Base-by-base conservation (phyloP, 805 yeast genomes). In the Priceomyces medius region DNA sequence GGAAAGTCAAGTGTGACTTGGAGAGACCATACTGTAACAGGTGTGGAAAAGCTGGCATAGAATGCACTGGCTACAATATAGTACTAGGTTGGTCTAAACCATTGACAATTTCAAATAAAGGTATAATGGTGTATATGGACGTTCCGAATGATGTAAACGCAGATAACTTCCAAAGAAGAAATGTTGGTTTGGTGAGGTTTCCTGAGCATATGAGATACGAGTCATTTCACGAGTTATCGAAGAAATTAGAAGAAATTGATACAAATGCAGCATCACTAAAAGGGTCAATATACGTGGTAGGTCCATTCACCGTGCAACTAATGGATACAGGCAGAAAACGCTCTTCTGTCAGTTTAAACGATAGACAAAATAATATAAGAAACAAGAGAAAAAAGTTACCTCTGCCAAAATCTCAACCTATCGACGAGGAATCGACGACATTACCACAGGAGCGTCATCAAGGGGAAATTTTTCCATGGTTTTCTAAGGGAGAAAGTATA, bases 1-100 rank as follows among this genome's bases (percentile, higher is more conserved):
- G 81, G 19, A 77, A 76, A 47, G 75, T 77, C 48, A 76, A 76
- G 52, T 78, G 83, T 56, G 82, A 76, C 51, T 64, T 72, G 9
- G 46, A 56, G 3, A 61, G 62, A 40, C 82, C 82, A 2, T 46
- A 43, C 13, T 78, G 83, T 50, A 36, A 49, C 23, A 61, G 81
- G 40, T 78, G 83, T 56, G 50, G 43, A 31, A 73, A 67, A 46
- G 71, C 80, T 2, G 64, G 66, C 3, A 42, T 70, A 4, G 56
- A 57, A 7, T 79, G 83, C 59, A 64, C 59, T 13, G 82, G 83
- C 0, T 79, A 77, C 51, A 73, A 59, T 28, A 66, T 78, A 41
- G 68, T 66, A 28, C 57, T 79, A 21, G 71, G 73, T 13, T 78
- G 79, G 70, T 63, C 72, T 20, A 68, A 64, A 23, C 69, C 72